phyloP scores from a whole-genome alignment of 345 rosid species.

The Noccaea caerulescens region DNA sequence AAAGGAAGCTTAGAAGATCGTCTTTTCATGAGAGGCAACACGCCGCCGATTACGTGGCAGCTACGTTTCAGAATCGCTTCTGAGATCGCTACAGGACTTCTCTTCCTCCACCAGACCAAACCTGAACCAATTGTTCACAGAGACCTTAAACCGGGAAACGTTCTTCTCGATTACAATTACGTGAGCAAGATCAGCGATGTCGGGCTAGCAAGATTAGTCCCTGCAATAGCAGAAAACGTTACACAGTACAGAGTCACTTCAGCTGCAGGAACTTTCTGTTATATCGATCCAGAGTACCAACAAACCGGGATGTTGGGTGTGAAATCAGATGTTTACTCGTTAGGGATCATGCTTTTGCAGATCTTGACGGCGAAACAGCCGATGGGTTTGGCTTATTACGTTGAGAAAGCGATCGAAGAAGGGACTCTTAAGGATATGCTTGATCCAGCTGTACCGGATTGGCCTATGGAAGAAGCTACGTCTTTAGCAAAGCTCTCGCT shows the following conservation, averaged over 20 bases:
- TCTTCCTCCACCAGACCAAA: constrained; percentile 90
- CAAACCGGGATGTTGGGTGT: constrained; percentile 95
- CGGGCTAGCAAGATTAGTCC: constrained; percentile 88
- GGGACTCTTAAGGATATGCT: constrained; percentile 60
- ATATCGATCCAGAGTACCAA: constrained; percentile 95
- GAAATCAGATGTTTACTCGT: constrained; percentile 84
- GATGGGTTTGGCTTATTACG: constrained; percentile 74
- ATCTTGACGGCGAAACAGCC: constrained; percentile 77
- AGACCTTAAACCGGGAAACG: constrained; percentile 90
- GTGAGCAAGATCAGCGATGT: constrained; percentile 87
- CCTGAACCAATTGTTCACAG: constrained; percentile 96
- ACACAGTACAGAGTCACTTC: constrained; percentile 81
- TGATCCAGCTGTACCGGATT: constrained; percentile 74
- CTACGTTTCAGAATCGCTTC: constrained; percentile 85
- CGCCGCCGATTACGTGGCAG: constrained; percentile 77
- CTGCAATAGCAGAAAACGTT: constrained; percentile 74
- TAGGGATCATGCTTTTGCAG: constrained; percentile 85
- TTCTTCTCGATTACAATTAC: constrained; percentile 75
- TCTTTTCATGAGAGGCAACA: constrained; percentile 59
- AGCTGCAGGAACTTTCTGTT: constrained; percentile 93
- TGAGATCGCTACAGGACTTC: constrained; percentile 79
- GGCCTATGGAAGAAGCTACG: constrained; percentile 78
- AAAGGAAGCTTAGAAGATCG: constrained; percentile 89
- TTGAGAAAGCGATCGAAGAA: constrained; percentile 60
- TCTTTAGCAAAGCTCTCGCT: constrained; percentile 62